phyloP scores from a whole-genome alignment of 2,329 filamentous ascomycete species.

The Geosmithia flava region DNA sequence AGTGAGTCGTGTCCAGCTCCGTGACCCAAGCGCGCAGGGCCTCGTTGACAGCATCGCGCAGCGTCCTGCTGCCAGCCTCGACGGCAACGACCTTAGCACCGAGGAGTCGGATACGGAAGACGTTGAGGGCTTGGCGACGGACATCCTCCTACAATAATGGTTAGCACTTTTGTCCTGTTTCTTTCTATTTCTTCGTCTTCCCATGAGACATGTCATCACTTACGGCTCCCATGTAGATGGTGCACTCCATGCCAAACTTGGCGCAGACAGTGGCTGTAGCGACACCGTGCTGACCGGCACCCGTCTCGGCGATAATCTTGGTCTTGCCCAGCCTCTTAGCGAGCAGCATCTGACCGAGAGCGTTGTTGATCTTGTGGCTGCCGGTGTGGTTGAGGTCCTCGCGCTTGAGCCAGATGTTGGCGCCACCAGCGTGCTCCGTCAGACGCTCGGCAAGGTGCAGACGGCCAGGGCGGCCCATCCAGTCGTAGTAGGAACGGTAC shows the following conservation, averaged over 20 bases:
- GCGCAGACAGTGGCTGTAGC: slow-evolving; percentile 95
- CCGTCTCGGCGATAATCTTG: slow-evolving; percentile 95
- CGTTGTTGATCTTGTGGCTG: slow-evolving; percentile 99
- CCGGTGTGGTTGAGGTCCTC: slow-evolving; percentile 97
- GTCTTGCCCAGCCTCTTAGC: slow-evolving; percentile 84
- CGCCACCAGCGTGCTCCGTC: slow-evolving; percentile 79
- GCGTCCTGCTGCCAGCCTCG: slow-evolving; percentile 74
- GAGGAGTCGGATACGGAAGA: slow-evolving; percentile 95
- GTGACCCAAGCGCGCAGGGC: slow-evolving; percentile 90
- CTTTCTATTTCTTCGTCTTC: too few relatives aligned
- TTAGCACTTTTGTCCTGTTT: slow-evolving; percentile 8
- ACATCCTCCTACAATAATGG: slow-evolving; percentile 60
- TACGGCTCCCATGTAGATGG: slow-evolving; percentile 89
- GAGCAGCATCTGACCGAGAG: slow-evolving; percentile 81
- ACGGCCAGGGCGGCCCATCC: slow-evolving; percentile 90
- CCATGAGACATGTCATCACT: slow-evolving; percentile 10
- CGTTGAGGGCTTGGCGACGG: slow-evolving; percentile 87
- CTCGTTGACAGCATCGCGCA: slow-evolving; percentile 88
- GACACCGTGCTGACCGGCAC: slow-evolving; percentile 94
- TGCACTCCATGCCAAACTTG: slow-evolving; percentile 97
- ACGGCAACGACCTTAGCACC: slow-evolving; percentile 89
- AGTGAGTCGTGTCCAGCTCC: slow-evolving; percentile 86
- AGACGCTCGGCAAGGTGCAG: slow-evolving; percentile 80
- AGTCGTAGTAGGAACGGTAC: slow-evolving; percentile 89
- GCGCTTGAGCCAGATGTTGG: slow-evolving; percentile 95